These are phyloP conservation scores for Sporisorium sorghi DNA, from an alignment of 1,284 basidiomycete genomes.

Conservation along the genomic window DNA sequence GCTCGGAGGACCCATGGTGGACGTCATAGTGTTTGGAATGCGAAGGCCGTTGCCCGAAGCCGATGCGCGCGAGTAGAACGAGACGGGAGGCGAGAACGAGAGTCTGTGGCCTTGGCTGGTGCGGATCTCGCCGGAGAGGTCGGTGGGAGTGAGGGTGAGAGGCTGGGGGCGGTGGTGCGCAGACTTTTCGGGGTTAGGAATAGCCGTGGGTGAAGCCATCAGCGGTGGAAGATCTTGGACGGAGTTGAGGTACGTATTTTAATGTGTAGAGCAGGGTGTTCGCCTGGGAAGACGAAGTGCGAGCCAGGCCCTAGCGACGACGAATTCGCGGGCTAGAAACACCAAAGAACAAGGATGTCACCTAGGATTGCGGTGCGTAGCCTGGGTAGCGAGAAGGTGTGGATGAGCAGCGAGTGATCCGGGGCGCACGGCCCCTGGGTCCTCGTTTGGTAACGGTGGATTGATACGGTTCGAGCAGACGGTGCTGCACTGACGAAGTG, in stretches of 20 bases:
- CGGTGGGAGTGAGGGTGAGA: slow-evolving; percentile 14
- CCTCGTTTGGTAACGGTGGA: slow-evolving; percentile 24
- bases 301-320: neutral
- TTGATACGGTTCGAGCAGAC: slow-evolving; percentile 22
- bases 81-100: slow-evolving; percentile 43
- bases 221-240: neutral
- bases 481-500: slow-evolving; percentile 24
- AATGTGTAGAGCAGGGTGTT: neutral
- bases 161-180: slow-evolving; percentile 48
- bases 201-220: slow-evolving; percentile 59
- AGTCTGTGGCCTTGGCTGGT: slow-evolving; percentile 43
- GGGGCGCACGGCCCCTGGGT: slow-evolving; percentile 53
- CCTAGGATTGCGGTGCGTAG: no score
- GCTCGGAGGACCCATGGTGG: slow-evolving; percentile 32
- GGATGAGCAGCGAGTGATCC: slow-evolving; percentile 33
- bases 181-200: slow-evolving; percentile 56
- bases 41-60: slow-evolving; percentile 25
- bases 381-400: slow-evolving; percentile 6
- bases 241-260: neutral
- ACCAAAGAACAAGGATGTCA: no score
- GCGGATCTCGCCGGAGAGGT: slow-evolving; percentile 45
- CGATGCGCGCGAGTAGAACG: slow-evolving; percentile 46
- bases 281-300: no score
- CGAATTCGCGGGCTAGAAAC: no score
- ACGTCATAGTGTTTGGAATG: slow-evolving; percentile 38